Evolutionary conservation across 192 early-diverging fungal species (phyloP).

Genomic region (Geranomyces michiganensis): DNA sequence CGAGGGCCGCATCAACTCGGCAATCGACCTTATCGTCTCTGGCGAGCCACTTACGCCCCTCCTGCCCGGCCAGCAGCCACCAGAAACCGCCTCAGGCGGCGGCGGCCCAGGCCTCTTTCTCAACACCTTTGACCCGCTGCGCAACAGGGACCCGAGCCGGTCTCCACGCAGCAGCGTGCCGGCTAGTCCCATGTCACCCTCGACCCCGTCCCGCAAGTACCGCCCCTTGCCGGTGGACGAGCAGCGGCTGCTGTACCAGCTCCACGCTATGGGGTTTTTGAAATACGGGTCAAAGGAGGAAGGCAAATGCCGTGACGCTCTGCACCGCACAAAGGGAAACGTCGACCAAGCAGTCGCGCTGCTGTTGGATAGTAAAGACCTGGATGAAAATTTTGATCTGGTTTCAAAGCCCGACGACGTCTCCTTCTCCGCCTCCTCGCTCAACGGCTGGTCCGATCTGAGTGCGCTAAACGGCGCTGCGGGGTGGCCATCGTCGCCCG

Average conservation of each 20-base stretch:
- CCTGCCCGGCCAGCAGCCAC: no score
- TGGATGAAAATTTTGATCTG: constrained; percentile 24
- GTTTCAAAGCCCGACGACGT: background rate
- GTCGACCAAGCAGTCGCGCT: constrained; percentile 32
- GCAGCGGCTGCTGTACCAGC: constrained; percentile 28
- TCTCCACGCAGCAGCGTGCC: background rate
- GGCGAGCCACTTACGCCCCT: constrained; percentile 11
- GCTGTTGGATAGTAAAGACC: constrained; percentile 25
- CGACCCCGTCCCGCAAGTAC: constrained; percentile 16
- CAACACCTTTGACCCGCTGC: constrained; percentile 4
- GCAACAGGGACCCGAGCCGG: background rate
- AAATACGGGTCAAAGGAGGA: constrained; percentile 14
- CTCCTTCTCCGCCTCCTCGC: background rate
- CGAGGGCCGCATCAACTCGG: constrained; percentile 32
- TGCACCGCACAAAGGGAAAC: constrained; percentile 34
- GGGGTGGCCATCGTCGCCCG: background rate
- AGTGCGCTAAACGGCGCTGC: background rate
- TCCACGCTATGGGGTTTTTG: constrained; percentile 37
- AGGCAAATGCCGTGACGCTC: constrained; percentile 41
- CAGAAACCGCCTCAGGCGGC: background rate
- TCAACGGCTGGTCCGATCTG: background rate
- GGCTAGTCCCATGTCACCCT: background rate
- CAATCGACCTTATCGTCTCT: constrained; percentile 37
- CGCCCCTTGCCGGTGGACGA: constrained; percentile 14
- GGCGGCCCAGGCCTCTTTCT: background rate